Percentiles rank a stretch among this genome's conserved stretches.
Conservation (phyloP, 176 grass and related monocot genomes). For the Elaeis guineensis region DNA sequence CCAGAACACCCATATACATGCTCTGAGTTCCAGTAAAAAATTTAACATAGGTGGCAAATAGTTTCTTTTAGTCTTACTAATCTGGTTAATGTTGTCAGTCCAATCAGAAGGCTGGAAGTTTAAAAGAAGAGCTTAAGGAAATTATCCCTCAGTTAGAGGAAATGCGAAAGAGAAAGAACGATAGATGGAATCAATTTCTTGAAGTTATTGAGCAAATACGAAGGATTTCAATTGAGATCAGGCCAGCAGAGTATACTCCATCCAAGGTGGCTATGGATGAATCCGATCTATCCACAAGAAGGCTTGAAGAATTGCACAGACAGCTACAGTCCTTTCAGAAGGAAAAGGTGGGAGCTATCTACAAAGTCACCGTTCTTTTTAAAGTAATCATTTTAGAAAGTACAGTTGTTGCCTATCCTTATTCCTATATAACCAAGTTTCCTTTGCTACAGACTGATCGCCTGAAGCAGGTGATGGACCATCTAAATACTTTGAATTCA, state of each 20-base stretch:
- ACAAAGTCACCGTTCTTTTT: not conserved
- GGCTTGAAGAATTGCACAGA: constrained; percentile 56
- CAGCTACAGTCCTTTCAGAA: constrained; percentile 53
- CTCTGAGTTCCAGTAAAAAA: too few species aligned
- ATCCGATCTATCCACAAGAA: constrained; percentile 59
- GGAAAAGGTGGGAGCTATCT: constrained; percentile 46
- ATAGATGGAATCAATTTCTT: constrained; percentile 76
- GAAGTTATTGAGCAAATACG: constrained; percentile 63
- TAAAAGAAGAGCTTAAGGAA: constrained; percentile 55
- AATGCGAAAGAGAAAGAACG: constrained; percentile 62
- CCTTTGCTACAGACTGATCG: constrained; percentile 27
- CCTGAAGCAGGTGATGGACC: constrained; percentile 48
- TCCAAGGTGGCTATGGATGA: constrained; percentile 41
- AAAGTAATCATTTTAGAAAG: too few species aligned
- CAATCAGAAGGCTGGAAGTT: constrained; percentile 45
- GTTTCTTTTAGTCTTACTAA: too few species aligned
- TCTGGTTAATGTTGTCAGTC: constrained; percentile 22
- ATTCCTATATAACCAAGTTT: not conserved
- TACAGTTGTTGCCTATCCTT: not conserved
- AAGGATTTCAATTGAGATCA: constrained; percentile 65
- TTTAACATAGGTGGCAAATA: too few species aligned
- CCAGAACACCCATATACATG: too few species aligned
- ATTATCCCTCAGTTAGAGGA: constrained; percentile 67
- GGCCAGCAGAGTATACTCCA: constrained; percentile 26
- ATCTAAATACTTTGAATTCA: constrained; percentile 43